These are phyloP conservation scores for Tylopilus felleus DNA, from an alignment of 768 basidiomycete genomes.

Conservation along the genomic window DNA sequence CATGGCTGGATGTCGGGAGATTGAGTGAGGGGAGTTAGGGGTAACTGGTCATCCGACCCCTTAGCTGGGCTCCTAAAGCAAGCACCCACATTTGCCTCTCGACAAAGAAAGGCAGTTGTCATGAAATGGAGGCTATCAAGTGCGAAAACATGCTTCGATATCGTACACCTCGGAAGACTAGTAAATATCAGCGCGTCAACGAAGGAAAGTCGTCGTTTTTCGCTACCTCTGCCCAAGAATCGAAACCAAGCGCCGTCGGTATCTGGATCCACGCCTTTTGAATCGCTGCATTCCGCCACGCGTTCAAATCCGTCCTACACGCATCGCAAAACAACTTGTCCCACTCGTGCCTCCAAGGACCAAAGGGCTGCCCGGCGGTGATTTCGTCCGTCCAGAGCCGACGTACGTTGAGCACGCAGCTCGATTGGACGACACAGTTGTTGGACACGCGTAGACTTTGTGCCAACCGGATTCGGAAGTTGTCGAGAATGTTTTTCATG, in stretches of 20 bases:
- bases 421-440: slow-evolving; percentile 1
- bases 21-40: neutral
- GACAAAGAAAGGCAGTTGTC: too few relatives aligned
- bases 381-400: slow-evolving; percentile 7
- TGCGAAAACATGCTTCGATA: neutral
- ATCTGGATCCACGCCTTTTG: slow-evolving; percentile 16
- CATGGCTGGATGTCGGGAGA: neutral
- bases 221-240: slow-evolving; percentile 9
- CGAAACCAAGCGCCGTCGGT: slow-evolving; percentile 6
- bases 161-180: neutral
- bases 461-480: neutral
- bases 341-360: slow-evolving; percentile 16
- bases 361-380: slow-evolving; percentile 1
- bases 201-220: neutral
- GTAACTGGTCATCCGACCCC: neutral
- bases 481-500: slow-evolving; percentile 6
- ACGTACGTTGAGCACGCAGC: neutral
- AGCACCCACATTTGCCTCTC: neutral
- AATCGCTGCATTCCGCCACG: neutral
- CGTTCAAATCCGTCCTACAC: slow-evolving; percentile 1
- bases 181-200: neutral
- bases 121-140: too few relatives aligned
- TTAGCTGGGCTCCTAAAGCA: neutral
- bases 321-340: slow-evolving; percentile 10
- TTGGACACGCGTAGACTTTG: neutral